These are phyloP conservation scores for Skeletonema menzelii DNA, from an alignment of 108 stramenopile genomes.

Conservation along the genomic window DNA sequence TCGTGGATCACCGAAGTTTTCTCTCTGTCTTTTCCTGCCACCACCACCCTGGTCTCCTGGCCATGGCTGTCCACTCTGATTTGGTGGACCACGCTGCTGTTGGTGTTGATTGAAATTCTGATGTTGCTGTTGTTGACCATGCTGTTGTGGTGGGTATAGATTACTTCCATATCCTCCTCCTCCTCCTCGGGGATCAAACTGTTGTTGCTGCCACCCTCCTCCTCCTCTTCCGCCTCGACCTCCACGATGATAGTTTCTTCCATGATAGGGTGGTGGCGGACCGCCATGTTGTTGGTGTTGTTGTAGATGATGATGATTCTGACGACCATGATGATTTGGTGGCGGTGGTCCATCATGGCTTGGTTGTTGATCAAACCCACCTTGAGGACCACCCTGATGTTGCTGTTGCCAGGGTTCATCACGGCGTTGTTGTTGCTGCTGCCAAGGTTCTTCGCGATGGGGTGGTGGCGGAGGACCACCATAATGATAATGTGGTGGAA, in stretches of 20 bases:
- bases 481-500: neutral
- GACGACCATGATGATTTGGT: neutral
- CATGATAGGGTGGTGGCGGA: neutral
- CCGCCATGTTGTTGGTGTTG: neutral
- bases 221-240: neutral
- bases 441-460: neutral
- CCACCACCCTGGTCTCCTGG: neutral
- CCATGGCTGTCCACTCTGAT: neutral
- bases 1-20: neutral
- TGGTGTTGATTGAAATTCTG: neutral
- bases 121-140: neutral
- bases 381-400: neutral
- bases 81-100: neutral
- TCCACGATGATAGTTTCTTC: neutral
- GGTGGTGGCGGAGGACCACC: neutral
- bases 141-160: neutral
- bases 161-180: neutral
- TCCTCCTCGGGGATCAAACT: conserved; percentile 1
- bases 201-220: neutral
- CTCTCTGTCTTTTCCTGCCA: neutral
- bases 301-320: neutral
- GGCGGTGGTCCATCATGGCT: neutral
- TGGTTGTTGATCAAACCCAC: neutral
- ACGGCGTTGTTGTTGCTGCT: neutral
- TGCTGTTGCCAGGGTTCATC: neutral